phyloP scores from a whole-genome alignment of 306 rosid genomes.

The Canavalia gladiata region DNA sequence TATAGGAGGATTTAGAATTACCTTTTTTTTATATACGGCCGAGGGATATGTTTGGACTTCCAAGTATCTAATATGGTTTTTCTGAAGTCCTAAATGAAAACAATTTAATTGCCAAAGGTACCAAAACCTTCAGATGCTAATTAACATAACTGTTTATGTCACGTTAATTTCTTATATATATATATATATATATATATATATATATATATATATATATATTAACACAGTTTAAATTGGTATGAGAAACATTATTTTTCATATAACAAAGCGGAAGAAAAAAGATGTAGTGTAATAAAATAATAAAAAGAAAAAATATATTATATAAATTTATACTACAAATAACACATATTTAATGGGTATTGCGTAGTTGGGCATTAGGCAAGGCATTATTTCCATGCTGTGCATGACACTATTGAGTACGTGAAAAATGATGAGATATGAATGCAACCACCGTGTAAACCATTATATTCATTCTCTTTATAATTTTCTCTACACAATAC shows the following conservation, averaged over 20 bases:
- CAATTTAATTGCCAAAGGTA: neutral
- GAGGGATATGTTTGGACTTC: neutral
- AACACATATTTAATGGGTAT: neutral
- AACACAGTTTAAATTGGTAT: too few species aligned
- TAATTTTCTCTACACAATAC: neutral
- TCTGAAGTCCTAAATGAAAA: neutral
- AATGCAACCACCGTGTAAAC: too few species aligned
- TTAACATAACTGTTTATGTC: too few species aligned
- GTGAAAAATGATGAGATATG: neutral
- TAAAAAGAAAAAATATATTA: too few species aligned
- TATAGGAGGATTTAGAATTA: too few species aligned
- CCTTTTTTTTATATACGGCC: neutral
- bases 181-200: too few species aligned
- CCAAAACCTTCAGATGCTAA: neutral
- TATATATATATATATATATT: too few species aligned
- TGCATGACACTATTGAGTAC: neutral
- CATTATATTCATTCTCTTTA: neutral
- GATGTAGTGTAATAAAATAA: too few species aligned
- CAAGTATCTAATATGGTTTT: neutral
- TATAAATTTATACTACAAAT: too few species aligned
- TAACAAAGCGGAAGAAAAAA: too few species aligned
- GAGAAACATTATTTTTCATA: too few species aligned
- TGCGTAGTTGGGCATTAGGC: neutral
- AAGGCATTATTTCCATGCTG: neutral
- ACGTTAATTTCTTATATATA: too few species aligned